Conservation (phyloP, 2,329 filamentous ascomycete species). For the Arthrobotrys musiformis region DNA sequence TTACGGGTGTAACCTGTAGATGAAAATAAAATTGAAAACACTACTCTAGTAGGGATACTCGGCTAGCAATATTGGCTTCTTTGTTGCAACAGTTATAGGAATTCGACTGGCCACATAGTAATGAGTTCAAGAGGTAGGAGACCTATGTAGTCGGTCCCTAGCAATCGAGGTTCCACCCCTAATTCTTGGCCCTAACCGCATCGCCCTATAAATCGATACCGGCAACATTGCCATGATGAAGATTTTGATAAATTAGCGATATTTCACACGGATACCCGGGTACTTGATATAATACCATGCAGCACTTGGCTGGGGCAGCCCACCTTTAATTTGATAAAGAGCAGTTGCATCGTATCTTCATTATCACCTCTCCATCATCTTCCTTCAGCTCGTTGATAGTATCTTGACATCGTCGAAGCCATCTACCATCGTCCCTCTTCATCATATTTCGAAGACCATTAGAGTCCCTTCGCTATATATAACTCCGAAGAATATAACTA, state of each 20-base stretch:
- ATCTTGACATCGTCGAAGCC: slow-evolving; percentile 1
- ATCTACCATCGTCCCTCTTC: not conserved
- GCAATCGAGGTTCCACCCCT: not conserved
- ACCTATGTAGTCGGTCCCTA: not conserved
- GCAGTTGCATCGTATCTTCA: not conserved
- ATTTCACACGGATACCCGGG: not conserved
- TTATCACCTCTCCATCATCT: not conserved
- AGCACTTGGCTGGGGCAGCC: too few relatives aligned
- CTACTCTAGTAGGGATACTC: too few relatives aligned
- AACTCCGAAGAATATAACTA: not conserved
- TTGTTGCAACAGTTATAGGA: too few relatives aligned
- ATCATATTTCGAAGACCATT: slow-evolving; percentile 6
- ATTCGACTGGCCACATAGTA: too few relatives aligned
- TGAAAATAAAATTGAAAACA: too few relatives aligned
- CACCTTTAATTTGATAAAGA: not conserved
- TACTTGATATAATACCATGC: too few relatives aligned
- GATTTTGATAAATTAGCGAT: not conserved
- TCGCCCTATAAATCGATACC: not conserved
- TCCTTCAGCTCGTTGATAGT: slow-evolving; percentile 6
- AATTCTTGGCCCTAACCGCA: not conserved
- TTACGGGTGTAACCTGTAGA: too few relatives aligned
- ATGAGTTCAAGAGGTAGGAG: not conserved
- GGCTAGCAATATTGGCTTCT: too few relatives aligned
- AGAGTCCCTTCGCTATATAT: slow-evolving; percentile 39
- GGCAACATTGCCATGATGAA: not conserved